These are phyloP conservation scores for Mycena amicta DNA, from an alignment of 768 basidiomycete genomes.

Conservation along the genomic window DNA sequence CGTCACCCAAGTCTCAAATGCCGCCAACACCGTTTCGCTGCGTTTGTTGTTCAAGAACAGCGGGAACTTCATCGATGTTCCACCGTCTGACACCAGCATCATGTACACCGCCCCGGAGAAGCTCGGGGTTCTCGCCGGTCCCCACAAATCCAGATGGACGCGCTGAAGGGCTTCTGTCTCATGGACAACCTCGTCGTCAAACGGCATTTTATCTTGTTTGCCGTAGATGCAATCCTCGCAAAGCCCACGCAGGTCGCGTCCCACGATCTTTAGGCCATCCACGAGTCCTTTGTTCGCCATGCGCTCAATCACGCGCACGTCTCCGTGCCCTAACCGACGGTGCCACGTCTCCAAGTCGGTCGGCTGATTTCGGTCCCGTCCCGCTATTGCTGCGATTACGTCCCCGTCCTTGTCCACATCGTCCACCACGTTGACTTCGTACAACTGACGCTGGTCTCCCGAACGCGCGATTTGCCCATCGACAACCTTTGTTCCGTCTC, in stretches of 20 bases:
- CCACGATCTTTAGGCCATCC: constrained; percentile 24
- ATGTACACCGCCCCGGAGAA: constrained; percentile 24
- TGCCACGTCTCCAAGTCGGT: constrained; percentile 30
- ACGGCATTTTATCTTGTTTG: constrained; percentile 27
- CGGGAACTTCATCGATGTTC: constrained; percentile 11
- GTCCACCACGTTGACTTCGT: constrained; percentile 2
- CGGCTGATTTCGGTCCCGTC: constrained; percentile 18
- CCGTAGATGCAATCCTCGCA: constrained; percentile 34
- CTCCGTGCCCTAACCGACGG: constrained; percentile 26
- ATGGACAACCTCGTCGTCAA: constrained; percentile 19
- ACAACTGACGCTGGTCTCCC: neutral
- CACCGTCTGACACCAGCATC: constrained; percentile 28
- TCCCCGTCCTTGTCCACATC: neutral
- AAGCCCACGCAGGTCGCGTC: neutral
- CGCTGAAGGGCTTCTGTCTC: constrained; percentile 22
- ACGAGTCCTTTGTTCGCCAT: constrained; percentile 21
- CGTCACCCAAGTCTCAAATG: constrained; percentile 14
- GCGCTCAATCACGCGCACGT: constrained; percentile 7
- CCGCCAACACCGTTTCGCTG: constrained; percentile 17
- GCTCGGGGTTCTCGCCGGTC: constrained; percentile 20
- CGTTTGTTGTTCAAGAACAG: constrained; percentile 29
- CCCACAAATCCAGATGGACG: constrained; percentile 31
- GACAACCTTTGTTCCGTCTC: neutral
- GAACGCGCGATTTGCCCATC: neutral
- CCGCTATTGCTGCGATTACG: neutral